Base-by-base conservation (phyloP, 2,329 filamentous ascomycete genomes). In the Penicillium sp. region DNA sequence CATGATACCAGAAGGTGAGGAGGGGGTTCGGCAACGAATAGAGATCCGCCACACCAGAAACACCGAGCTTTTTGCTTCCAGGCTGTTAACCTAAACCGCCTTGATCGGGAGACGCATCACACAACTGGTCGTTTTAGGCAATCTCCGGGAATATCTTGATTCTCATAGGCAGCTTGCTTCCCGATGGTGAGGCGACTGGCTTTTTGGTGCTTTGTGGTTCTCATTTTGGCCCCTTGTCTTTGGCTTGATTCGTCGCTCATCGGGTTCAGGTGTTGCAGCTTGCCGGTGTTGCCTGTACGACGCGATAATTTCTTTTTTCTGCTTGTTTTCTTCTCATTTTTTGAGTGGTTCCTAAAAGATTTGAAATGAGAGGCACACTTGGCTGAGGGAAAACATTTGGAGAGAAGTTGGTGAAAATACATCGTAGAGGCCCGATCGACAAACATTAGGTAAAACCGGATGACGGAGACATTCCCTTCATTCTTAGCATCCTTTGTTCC, bases 1-100 rank as follows among this genome's bases (percentile, higher is more conserved):
- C 48, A 50, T 50, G 48, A 50, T 42, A 42, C 39, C 46, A 31
- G 43, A 37, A 16, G 29, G 31, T 13, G 29, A 29, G 27, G 26
- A 29, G 56, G 55, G 58, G 52, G 50, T 42, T 48, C 26, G 53
- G 37, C 53, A 46, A 52, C 63, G 62, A 66, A 66, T 66, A 46
- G 53, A 43, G 43, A 51, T 1, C 27, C 48, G 50, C 62, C 61
- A 63, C 62, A 58, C 52, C 52, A 39, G 35, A 51, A 29, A 31
- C 33, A 23, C 26, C 8, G 29, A 53, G 43, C 51, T 53, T 47
- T 23, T 23, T 29, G 14, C 31, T 31, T 37, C 26, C 43, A 45
- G 50, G 10, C 39, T 42, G 5, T 4, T 23, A 21, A 42, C 42
- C 50, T 52, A 33, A 52, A 25, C 50, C 37, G 37, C 50, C 37